phyloP scores from a whole-genome alignment of 495 filamentous ascomycete species.

The Jackrogersella multiformis region DNA sequence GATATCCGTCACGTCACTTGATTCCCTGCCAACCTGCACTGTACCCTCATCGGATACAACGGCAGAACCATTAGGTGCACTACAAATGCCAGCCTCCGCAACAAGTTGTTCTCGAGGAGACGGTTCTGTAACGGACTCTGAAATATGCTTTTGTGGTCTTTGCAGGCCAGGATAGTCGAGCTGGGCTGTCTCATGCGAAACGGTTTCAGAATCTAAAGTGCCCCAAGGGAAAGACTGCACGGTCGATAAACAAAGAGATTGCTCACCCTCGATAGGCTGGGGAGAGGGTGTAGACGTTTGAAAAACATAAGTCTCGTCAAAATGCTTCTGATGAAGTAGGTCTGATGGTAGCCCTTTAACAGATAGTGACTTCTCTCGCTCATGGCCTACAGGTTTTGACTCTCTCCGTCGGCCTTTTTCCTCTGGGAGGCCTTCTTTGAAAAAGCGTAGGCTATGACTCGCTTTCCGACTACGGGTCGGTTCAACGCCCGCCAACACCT shows the following conservation, averaged over 20 bases:
- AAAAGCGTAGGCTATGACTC: slow-evolving; percentile 89
- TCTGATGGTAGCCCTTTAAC: slow-evolving; percentile 32
- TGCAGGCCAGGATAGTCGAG: slow-evolving; percentile 34
- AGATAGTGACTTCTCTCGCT: slow-evolving; percentile 48
- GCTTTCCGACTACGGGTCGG: slow-evolving; percentile 91
- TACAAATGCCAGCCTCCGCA: slow-evolving; percentile 3
- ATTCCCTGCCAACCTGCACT: slow-evolving; percentile 34
- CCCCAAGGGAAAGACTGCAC: slow-evolving; percentile 29
- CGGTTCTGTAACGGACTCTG: slow-evolving; percentile 13
- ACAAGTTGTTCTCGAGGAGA: slow-evolving; percentile 17
- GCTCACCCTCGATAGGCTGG: slow-evolving; percentile 28
- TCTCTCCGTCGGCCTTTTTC: slow-evolving; percentile 59
- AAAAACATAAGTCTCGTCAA: slow-evolving; percentile 19
- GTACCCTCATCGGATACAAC: slow-evolving; percentile 12
- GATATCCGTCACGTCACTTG: slow-evolving; percentile 45
- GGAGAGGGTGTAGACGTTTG: slow-evolving; percentile 25
- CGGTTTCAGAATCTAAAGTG: slow-evolving; percentile 7
- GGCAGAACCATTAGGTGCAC: slow-evolving; percentile 13
- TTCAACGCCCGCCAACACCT: slow-evolving; percentile 78
- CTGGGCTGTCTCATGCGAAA: slow-evolving; percentile 3
- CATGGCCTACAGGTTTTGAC: slow-evolving; percentile 36
- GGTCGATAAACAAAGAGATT: slow-evolving; percentile 22
- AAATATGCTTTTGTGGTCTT: slow-evolving; percentile 11
- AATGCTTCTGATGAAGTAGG: slow-evolving; percentile 16
- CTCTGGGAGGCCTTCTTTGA: slow-evolving; percentile 84